A percentile compares a stretch with the other conserved stretches of the same genome.
These are phyloP conservation scores for Fusarium coffeatum DNA, from an alignment of 2,329 filamentous ascomycete species.

Conservation along the genomic window DNA sequence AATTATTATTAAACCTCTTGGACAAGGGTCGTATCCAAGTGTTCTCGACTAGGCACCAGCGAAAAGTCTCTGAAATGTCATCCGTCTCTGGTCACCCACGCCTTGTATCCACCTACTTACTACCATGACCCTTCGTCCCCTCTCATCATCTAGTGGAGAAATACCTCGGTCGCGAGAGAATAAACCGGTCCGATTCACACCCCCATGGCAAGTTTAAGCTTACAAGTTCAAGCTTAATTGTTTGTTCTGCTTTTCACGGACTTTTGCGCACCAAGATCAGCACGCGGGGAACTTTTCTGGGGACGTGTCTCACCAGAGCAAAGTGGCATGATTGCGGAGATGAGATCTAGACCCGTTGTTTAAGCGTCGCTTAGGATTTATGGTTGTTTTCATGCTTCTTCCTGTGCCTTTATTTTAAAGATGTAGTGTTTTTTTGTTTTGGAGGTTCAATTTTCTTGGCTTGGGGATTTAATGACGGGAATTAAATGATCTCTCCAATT, in stretches of 20 bases:
- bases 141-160: slow-evolving; percentile 9
- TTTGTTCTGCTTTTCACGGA: slow-evolving; percentile 3
- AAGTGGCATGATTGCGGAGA: slow-evolving; percentile 25
- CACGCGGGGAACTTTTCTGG: not conserved
- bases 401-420: not conserved
- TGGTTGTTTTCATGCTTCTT: slow-evolving; percentile 2
- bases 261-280: not conserved
- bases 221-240: slow-evolving; percentile 17
- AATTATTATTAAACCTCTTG: not conserved
- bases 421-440: not conserved
- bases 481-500: slow-evolving; percentile 27
- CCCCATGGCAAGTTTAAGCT: slow-evolving; percentile 21
- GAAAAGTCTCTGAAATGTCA: slow-evolving; percentile 18
- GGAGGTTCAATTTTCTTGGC: not conserved
- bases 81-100: slow-evolving; percentile 5
- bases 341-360: slow-evolving; percentile 32
- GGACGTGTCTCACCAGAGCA: not conserved
- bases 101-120: not conserved
- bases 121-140: not conserved
- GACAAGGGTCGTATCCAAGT: not conserved
- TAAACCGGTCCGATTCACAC: slow-evolving; percentile 42
- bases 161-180: slow-evolving; percentile 34
- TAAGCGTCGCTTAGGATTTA: slow-evolving; percentile 14
- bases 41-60: slow-evolving; percentile 10
- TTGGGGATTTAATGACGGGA: slow-evolving; percentile 12